These are phyloP conservation scores for Wallacemonas sp. DNA, from an alignment of 208 protist species.

Conservation along the genomic window DNA sequence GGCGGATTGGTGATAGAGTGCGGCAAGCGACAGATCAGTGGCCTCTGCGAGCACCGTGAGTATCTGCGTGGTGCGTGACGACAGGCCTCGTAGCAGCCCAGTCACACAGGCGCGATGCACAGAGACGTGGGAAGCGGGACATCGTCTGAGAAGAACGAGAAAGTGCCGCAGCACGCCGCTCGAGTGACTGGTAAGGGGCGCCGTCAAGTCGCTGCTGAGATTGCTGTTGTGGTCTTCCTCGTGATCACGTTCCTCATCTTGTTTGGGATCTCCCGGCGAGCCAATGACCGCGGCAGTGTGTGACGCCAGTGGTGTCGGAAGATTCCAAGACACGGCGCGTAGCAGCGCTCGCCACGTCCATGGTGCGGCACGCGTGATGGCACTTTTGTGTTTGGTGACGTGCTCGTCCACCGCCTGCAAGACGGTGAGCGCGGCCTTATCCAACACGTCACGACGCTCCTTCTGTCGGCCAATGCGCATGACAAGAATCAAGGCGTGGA, in stretches of 20 bases:
- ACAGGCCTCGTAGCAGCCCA: slow-evolving; percentile 1
- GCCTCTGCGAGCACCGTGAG: background rate
- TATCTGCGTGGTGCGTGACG: background rate
- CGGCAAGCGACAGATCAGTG: slow-evolving; percentile 4
- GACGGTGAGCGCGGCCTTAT: background rate
- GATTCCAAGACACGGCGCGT: background rate
- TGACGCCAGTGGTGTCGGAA: background rate
- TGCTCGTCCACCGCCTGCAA: slow-evolving; percentile 6
- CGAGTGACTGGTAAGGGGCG: too few species aligned
- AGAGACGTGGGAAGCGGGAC: background rate
- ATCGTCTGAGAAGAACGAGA: background rate
- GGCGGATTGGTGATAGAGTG: background rate
- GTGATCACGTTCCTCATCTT: background rate
- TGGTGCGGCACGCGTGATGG: background rate
- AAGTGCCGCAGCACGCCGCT: slow-evolving; percentile 4
- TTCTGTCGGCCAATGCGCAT: background rate
- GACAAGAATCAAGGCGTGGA: background rate
- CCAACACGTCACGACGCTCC: background rate
- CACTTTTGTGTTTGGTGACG: background rate
- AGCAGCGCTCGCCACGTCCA: slow-evolving; percentile 4
- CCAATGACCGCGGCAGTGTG: background rate
- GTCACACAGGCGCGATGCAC: background rate
- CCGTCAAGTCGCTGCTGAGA: too few species aligned
- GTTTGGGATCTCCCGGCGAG: background rate
- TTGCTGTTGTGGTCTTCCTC: too few species aligned